These are phyloP conservation scores for Leccinum olivaceopallidum DNA, from an alignment of 768 basidiomycete genomes.

Conservation along the genomic window DNA sequence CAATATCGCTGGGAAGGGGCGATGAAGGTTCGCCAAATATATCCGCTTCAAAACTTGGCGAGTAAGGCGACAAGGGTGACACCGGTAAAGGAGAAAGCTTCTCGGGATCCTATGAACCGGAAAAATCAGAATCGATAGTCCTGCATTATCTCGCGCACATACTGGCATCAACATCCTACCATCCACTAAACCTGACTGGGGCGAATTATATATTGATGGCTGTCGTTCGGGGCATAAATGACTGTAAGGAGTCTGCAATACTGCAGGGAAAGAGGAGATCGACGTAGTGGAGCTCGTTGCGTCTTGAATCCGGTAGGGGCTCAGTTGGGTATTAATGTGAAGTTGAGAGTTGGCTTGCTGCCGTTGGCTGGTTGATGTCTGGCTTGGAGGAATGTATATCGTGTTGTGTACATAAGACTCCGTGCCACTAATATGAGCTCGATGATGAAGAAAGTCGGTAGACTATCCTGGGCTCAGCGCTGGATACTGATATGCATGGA, in stretches of 20 bases:
- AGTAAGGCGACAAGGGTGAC: slow-evolving; percentile 15
- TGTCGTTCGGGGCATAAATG: background rate
- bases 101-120: slow-evolving; percentile 13
- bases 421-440: background rate
- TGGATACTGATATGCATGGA: background rate
- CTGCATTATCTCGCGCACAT: background rate
- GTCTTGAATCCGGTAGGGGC: slow-evolving; percentile 6
- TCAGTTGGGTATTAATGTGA: slow-evolving; percentile 22
- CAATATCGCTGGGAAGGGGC: slow-evolving; percentile 6
- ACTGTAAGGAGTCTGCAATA: slow-evolving; percentile 13
- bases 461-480: slow-evolving; percentile 13
- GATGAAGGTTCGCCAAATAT: background rate
- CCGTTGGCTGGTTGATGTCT: slow-evolving; percentile 1
- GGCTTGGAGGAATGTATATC: background rate
- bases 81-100: slow-evolving; percentile 8
- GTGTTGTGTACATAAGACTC: background rate
- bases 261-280: slow-evolving; percentile 4
- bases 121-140: background rate
- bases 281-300: slow-evolving; percentile 20
- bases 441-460: background rate
- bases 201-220: slow-evolving; percentile 13
- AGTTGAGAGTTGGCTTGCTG: slow-evolving; percentile 17
- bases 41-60: slow-evolving; percentile 6
- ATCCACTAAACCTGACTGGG: slow-evolving; percentile 12
- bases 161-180: slow-evolving; percentile 9